Conservation (phyloP, 2,329 filamentous ascomycete genomes). For the Fusarium albosuccineum region DNA sequence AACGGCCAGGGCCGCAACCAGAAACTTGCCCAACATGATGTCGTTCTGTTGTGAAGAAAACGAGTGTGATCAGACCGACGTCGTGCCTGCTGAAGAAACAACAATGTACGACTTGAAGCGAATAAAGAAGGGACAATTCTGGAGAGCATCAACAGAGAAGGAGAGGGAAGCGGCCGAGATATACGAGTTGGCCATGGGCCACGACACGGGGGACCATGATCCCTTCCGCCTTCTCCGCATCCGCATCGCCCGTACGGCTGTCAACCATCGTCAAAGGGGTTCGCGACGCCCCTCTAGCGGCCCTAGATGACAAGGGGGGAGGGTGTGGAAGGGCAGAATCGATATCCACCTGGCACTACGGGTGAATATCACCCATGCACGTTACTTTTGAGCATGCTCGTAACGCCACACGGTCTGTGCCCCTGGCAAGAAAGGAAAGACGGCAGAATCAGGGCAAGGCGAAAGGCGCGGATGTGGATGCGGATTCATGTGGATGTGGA, state of each 20-base stretch:
- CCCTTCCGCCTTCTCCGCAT: constrained; percentile 36
- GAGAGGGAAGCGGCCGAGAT: constrained; percentile 36
- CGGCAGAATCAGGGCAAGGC: not conserved
- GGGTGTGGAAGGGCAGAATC: constrained; percentile 37
- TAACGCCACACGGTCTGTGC: constrained; percentile 44
- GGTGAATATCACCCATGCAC: constrained; percentile 38
- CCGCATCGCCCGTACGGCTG: constrained; percentile 35
- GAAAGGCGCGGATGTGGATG: constrained; percentile 10
- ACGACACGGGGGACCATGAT: constrained; percentile 30
- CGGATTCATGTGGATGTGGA: constrained; percentile 12
- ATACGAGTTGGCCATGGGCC: constrained; percentile 30
- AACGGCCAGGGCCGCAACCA: constrained; percentile 45
- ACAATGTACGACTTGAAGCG: constrained; percentile 39
- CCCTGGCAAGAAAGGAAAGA: constrained; percentile 13
- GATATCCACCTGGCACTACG: constrained; percentile 26
- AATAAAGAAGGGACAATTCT: constrained; percentile 22
- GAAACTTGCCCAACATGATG: constrained; percentile 39
- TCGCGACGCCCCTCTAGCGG: constrained; percentile 33
- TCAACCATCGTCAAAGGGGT: constrained; percentile 42
- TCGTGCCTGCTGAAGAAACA: constrained; percentile 25
- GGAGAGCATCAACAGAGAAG: not conserved
- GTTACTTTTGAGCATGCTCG: constrained; percentile 40
- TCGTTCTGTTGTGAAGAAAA: constrained; percentile 28
- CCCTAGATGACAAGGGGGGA: constrained; percentile 40
- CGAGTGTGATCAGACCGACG: constrained; percentile 34